Evolutionary conservation across 371 early-diverging fungal species (phyloP), one percentile per base, ranked within the genome.

Genomic region (Mucor racemosus): DNA sequence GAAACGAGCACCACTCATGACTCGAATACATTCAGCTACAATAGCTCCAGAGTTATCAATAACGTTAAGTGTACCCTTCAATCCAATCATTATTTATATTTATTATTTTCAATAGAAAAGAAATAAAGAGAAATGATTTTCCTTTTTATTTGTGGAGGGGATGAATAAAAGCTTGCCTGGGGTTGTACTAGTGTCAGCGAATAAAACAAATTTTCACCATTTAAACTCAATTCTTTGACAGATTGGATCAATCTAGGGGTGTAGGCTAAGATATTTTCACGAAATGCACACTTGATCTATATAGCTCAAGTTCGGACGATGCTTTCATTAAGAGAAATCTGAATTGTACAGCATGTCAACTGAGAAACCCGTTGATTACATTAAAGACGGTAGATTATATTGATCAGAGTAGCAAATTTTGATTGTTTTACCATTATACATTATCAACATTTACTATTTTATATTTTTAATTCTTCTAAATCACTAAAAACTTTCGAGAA

Each of bases 41-140:
- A 94, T 81, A 19, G 97, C 98, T 26, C 97, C 97, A 26, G 97
- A 95, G 84, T 97, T 97, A 87, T 97, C 97, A 76, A 96, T 95
- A 60, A 97, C 97, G 73, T 92, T 91, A 66, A 94, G 76, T 65
- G 89, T 84, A 48, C 90, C 89, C 72, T 94, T 94, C 58, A 93
- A 84, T 77, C 92, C 92, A 76, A 94, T 92, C 94, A 94, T 94
- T 13, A 53, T 53, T n/a, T 46, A 53, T 53, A 53, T 21, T 31
- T 53, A 31, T 13, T 53, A 11, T 31, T 21, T 50, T 11, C 3
- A 31, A 48, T 0, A 48, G 26, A 13, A 26, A 50, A 11, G 26
- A 11, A 19, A 21, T 5, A 46, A 46, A 14, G 26, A 53, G 26
- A 46, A 46, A 46, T 19, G 46, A 26, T 26, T 26, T 26, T 3